Evolutionary conservation across 805 yeast genomes (phyloP).

Genomic region (Nakazawaea populi): DNA sequence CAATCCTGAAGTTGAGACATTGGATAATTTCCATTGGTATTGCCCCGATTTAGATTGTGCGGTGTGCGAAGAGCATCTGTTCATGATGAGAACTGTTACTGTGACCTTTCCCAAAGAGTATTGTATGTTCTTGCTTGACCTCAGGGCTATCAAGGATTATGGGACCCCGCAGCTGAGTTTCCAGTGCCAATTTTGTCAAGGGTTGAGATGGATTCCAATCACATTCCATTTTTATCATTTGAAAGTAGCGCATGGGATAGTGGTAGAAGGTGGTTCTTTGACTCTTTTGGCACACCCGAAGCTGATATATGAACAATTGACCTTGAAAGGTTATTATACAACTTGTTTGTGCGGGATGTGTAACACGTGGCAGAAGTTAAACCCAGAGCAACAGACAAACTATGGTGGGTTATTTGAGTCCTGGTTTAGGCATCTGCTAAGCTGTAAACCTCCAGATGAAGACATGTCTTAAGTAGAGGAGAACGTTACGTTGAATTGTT

Average conservation of each 20-base stretch:
- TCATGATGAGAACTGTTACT: not conserved
- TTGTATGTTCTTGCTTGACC: not conserved
- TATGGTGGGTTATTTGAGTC: constrained; percentile 12
- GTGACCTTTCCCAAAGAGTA: not conserved
- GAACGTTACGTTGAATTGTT: not conserved
- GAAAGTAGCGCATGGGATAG: constrained; percentile 20
- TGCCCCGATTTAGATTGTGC: constrained; percentile 9
- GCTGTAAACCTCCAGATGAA: constrained; percentile 8
- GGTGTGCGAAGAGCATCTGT: constrained; percentile 10
- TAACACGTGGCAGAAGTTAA: constrained; percentile 15
- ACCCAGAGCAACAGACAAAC: not conserved
- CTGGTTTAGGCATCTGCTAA: constrained; percentile 18
- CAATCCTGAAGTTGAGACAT: not conserved
- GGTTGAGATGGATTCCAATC: constrained; percentile 15
- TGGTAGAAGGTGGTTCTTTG: constrained; percentile 7
- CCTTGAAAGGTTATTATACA: constrained; percentile 15
- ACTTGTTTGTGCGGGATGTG: constrained; percentile 20
- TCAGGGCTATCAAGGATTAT: constrained; percentile 1
- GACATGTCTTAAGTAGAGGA: not conserved
- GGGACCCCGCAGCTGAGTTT: not conserved
- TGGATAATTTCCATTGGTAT: not conserved
- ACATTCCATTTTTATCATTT: constrained; percentile 11
- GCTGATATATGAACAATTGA: constrained; percentile 13
- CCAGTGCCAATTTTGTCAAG: constrained; percentile 18
- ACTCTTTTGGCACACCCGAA: constrained; percentile 15